Base-by-base conservation (phyloP, 1,284 basidiomycete species). In the Wolfiporia cocos region DNA sequence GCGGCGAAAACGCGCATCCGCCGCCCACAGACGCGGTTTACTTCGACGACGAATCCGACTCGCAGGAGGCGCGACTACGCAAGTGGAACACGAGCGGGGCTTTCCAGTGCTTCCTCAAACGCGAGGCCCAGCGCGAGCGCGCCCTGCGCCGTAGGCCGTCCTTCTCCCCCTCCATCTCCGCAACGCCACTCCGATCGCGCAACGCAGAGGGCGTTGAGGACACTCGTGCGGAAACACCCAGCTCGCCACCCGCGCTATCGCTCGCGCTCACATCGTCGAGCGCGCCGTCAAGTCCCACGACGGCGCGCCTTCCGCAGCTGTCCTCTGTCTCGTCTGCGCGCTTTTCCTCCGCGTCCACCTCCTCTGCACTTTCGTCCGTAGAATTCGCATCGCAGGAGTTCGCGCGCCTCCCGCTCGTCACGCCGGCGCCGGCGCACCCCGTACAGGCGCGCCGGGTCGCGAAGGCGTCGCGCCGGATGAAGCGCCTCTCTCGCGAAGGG, bases 1-100 rank as follows among this genome's bases (percentile, higher is more conserved):
- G 41, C 23, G 17, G 42, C 34, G 37, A 42, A 14, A 29, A 42
- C 44, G 40, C 48, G 37, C 39, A 39, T 36, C 20, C 39, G 35
- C 21, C 30, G 23, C 29, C 38, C 5, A 24, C 19, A 21, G 29
- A 24, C 30, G 23, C 34, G 2, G 17, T 39, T 5, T 22, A 38
- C 3, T 44, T 43, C 28, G 49, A 51, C 19, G 50, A 49, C 31
- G 49, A 52, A 11, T 35, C 43, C 17, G 49, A 51, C 17, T 48
- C 49, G 15, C 48, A 47, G 29, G 48, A 48, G 21, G 34, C 15
- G 35, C 46, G 54, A 43, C 49, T 58, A 28, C 51, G 48, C 18
- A 46, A 44, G 7, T 65, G 62, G 62, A 65, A 65, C 51, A 38
- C 33, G 10, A 39, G 34, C 10, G 49, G 50, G 37, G 55, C 58